Evolutionary conservation across 257 asterid genomes (phyloP).

Genomic region (Cruciata laevipes): DNA sequence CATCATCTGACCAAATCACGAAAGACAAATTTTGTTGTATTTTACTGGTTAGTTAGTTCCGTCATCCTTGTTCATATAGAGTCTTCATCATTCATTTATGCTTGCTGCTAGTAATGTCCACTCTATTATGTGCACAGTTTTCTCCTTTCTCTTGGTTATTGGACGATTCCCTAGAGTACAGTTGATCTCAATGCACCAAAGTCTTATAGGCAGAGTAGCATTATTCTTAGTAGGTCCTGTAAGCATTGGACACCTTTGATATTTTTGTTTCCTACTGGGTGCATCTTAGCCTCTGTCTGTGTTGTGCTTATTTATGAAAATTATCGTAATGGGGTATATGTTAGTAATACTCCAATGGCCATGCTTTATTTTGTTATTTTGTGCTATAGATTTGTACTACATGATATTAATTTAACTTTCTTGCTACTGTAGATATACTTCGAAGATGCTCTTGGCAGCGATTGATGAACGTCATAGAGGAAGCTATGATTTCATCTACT

Average conservation of each 20-base stretch:
- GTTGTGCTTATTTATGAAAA: background rate
- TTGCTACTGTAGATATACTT: constrained; percentile 66
- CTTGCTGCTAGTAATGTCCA: background rate
- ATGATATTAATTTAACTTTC: constrained; percentile 19
- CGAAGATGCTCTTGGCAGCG: constrained; percentile 97
- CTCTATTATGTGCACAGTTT: background rate
- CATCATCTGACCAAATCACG: background rate
- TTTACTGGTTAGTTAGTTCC: background rate
- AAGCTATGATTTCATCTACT: constrained; percentile 90
- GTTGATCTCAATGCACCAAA: background rate
- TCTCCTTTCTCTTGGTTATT: background rate
- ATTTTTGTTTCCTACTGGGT: background rate
- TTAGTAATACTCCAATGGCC: background rate
- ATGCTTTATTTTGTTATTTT: background rate
- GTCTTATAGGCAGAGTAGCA: background rate
- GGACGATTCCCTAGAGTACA: background rate
- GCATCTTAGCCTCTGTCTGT: background rate
- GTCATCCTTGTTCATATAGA: background rate
- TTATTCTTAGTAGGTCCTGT: background rate
- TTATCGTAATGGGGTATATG: background rate
- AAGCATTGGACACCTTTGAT: background rate
- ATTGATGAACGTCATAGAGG: constrained; percentile 95
- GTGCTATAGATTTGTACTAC: background rate
- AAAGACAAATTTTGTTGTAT: background rate
- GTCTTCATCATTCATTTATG: background rate